Conservation (phyloP, 129 eudicot species). For the Helianthus annuus region DNA sequence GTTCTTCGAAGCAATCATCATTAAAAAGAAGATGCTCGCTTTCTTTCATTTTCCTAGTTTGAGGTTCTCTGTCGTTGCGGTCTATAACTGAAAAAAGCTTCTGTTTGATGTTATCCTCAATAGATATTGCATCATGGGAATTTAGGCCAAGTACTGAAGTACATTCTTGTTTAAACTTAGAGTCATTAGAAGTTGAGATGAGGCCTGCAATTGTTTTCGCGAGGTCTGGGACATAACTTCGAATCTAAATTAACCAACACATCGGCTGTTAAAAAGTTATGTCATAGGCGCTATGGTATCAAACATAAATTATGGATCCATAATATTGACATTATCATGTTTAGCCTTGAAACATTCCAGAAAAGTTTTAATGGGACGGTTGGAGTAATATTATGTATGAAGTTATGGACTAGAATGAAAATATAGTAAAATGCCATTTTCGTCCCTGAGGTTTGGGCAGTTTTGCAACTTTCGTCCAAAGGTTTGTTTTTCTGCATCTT, state of each 20-base stretch:
- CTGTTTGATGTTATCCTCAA: slow-evolving; percentile 62
- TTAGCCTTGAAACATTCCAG: neutral
- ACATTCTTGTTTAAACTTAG: slow-evolving; percentile 69
- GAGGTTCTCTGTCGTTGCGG: slow-evolving; percentile 55
- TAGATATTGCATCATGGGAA: slow-evolving; percentile 33
- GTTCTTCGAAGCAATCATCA: slow-evolving; percentile 45
- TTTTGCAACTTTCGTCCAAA: no score
- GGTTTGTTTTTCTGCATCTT: no score
- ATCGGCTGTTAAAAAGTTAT: neutral
- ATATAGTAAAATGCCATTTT: no score
- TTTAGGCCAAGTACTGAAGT: slow-evolving; percentile 69
- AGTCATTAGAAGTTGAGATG: slow-evolving; percentile 67
- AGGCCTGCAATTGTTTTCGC: slow-evolving; percentile 86
- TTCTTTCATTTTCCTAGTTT: slow-evolving; percentile 45
- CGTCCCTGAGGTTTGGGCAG: no score
- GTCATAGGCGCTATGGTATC: neutral
- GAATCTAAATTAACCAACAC: slow-evolving; percentile 46
- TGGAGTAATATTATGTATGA: no score
- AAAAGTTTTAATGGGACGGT: no score
- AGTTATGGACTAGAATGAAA: no score
- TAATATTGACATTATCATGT: neutral
- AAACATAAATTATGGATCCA: neutral
- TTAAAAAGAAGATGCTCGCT: slow-evolving; percentile 54
- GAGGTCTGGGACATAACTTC: slow-evolving; percentile 88
- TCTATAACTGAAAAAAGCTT: slow-evolving; percentile 64